Percentiles rank a stretch among this genome's conserved stretches.
Conservation (phyloP, 1,284 basidiomycete species). For the Porodaedalea pini region DNA sequence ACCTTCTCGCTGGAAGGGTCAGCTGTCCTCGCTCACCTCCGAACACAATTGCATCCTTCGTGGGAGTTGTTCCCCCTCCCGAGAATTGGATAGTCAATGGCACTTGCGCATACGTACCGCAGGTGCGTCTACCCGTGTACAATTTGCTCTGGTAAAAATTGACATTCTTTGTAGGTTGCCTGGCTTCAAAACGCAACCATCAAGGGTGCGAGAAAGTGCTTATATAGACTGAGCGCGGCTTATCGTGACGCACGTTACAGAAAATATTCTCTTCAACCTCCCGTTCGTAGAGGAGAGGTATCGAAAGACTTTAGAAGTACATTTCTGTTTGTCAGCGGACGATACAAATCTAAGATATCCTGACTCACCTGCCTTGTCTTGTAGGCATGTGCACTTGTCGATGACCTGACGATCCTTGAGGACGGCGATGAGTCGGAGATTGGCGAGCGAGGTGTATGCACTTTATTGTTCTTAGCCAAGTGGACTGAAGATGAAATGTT, state of each 20-base stretch:
- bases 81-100: constrained; percentile 76
- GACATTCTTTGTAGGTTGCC: constrained; percentile 41
- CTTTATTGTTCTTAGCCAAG: constrained; percentile 13
- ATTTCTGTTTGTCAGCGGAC: constrained; percentile 5
- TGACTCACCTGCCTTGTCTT: neutral
- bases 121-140: constrained; percentile 39
- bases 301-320: constrained; percentile 64
- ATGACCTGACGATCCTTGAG: constrained; percentile 87
- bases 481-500: neutral
- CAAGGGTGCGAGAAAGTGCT: constrained; percentile 47
- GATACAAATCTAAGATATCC: neutral
- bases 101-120: constrained; percentile 88
- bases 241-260: constrained; percentile 33
- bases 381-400: constrained; percentile 59
- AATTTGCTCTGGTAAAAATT: neutral
- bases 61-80: constrained; percentile 36
- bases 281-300: constrained; percentile 81
- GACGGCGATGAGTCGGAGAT: constrained; percentile 93
- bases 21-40: constrained; percentile 81
- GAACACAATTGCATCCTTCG: constrained; percentile 65
- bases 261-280: constrained; percentile 89
- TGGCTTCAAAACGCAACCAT: constrained; percentile 93
- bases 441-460: constrained; percentile 73
- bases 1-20: constrained; percentile 76
- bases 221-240: neutral